phyloP scores from a whole-genome alignment of 2,329 filamentous ascomycete genomes.

The Cadophora gregata region DNA sequence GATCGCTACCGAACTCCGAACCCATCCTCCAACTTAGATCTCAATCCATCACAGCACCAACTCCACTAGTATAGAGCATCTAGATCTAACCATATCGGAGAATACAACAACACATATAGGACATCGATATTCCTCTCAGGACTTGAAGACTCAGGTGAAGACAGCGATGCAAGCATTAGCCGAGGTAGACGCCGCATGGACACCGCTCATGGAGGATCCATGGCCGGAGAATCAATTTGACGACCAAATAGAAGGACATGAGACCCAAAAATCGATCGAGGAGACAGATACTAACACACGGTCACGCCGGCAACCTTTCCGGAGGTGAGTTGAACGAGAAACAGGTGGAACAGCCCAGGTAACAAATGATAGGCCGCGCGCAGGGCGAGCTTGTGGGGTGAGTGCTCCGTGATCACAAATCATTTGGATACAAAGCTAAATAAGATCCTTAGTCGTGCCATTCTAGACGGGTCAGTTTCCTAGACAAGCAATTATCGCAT shows the following conservation, averaged over 20 bases:
- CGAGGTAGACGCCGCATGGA: background rate
- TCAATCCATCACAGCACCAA: background rate
- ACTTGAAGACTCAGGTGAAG: background rate
- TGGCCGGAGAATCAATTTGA: background rate
- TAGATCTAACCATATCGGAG: background rate
- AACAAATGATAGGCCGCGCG: background rate
- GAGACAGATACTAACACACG: background rate
- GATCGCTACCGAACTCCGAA: background rate
- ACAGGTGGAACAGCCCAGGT: background rate
- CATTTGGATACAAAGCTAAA: background rate
- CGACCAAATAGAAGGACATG: background rate
- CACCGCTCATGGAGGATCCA: background rate
- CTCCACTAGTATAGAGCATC: background rate
- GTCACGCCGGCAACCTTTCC: background rate
- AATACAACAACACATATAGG: background rate
- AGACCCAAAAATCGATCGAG: background rate
- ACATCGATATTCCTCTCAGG: background rate
- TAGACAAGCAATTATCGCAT: background rate
- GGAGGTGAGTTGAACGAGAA: background rate
- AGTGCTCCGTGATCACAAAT: background rate
- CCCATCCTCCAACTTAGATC: background rate
- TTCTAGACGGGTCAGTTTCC: conserved; percentile 4
- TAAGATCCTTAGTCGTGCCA: background rate
- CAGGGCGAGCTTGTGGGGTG: conserved; percentile 5
- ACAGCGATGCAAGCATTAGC: background rate